Conservation (phyloP, 306 rosid species). For the Vigna radiata region DNA sequence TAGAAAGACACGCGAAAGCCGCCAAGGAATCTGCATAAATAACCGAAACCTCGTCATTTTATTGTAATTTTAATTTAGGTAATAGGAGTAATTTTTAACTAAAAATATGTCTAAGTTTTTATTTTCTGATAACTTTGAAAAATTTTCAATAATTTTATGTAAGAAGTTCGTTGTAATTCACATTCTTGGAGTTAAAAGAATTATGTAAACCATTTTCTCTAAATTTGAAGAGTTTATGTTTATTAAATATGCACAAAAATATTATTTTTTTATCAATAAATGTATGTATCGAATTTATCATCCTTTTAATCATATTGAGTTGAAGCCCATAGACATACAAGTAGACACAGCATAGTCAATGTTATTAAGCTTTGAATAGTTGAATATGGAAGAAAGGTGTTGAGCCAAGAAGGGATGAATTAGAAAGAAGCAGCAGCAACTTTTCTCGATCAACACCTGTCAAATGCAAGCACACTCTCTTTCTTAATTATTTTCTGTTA, state of each 20-base stretch:
- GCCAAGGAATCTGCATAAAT: constrained; percentile 26
- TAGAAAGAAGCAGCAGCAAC: constrained; percentile 42
- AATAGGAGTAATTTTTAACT: not conserved
- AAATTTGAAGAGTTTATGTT: too few species aligned
- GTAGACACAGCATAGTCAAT: constrained; percentile 42
- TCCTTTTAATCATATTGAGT: not conserved
- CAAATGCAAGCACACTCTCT: constrained; percentile 22
- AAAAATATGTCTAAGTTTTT: not conserved
- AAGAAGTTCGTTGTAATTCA: too few species aligned
- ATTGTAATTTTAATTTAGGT: too few species aligned
- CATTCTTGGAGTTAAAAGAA: too few species aligned
- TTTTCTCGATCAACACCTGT: constrained; percentile 46
- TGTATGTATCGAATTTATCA: not conserved
- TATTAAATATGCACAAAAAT: too few species aligned
- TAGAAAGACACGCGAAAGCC: constrained; percentile 30
- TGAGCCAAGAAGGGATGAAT: constrained; percentile 19
- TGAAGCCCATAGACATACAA: not conserved
- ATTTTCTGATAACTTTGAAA: too few species aligned
- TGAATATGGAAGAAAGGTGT: constrained; percentile 49
- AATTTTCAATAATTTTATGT: too few species aligned
- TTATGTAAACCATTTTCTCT: too few species aligned
- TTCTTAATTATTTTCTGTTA: constrained; percentile 33
- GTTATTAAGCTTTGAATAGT: constrained; percentile 41
- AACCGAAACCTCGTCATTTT: constrained; percentile 21
- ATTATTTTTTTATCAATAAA: too few species aligned